Evolutionary conservation across 768 basidiomycete species (phyloP).

Genomic region (Amanita subjunquillea): DNA sequence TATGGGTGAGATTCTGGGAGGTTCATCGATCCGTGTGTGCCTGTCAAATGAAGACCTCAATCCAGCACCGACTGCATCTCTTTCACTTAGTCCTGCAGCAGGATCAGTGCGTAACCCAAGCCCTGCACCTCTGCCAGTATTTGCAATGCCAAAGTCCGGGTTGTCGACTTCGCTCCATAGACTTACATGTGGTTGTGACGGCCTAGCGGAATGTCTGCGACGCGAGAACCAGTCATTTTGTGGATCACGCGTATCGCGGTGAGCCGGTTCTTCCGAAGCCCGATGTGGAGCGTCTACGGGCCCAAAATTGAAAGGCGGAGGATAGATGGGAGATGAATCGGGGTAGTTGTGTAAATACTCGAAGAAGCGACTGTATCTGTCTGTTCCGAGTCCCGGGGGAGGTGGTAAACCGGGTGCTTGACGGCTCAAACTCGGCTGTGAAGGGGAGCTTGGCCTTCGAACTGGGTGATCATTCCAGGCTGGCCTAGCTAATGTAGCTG

Average conservation of each 20-base stretch:
- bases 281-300: not conserved
- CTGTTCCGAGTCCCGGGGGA: not conserved
- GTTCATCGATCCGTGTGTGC: not conserved
- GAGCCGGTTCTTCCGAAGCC: not conserved
- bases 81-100: not conserved
- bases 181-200: not conserved
- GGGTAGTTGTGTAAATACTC: not conserved
- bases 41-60: conserved; percentile 1
- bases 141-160: not conserved
- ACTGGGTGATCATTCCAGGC: not conserved
- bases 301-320: not conserved
- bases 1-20: not conserved
- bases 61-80: not conserved
- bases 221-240: conserved; percentile 3
- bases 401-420: not conserved
- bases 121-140: not conserved
- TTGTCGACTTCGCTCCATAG: not conserved
- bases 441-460: not conserved
- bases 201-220: not conserved
- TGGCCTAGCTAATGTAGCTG: not conserved
- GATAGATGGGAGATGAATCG: not conserved
- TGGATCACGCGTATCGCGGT: not conserved
- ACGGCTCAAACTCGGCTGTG: not conserved
- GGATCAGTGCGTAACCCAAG: not conserved
- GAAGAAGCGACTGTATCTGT: not conserved